phyloP scores from a whole-genome alignment of 2,329 filamentous ascomycete genomes.

The Claviceps fusiformis region DNA sequence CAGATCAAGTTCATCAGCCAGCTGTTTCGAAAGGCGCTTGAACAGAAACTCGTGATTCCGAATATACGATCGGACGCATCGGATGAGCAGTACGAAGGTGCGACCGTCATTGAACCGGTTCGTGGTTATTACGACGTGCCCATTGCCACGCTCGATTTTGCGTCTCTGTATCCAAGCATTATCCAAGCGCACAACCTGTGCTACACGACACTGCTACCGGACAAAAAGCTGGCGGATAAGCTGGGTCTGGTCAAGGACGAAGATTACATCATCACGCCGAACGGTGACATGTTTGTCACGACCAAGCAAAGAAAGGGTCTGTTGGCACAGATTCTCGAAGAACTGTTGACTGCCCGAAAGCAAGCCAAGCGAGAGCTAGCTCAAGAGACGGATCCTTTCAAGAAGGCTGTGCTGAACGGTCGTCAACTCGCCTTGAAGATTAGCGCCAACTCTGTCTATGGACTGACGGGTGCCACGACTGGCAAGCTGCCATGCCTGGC shows the following conservation, averaged over 20 bases:
- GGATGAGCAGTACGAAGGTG: slow-evolving; percentile 92
- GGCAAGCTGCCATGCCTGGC: slow-evolving; percentile 90
- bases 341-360: slow-evolving; percentile 82
- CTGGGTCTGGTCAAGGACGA: slow-evolving; percentile 71
- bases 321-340: slow-evolving; percentile 88
- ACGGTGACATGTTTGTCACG: slow-evolving; percentile 87
- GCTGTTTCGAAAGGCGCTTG: slow-evolving; percentile 83
- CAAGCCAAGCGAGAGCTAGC: slow-evolving; percentile 84
- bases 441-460: slow-evolving; percentile 96
- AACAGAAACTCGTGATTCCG: slow-evolving; percentile 88
- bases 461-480: slow-evolving; percentile 87
- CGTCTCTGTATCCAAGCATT: slow-evolving; percentile 94
- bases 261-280: slow-evolving; percentile 93
- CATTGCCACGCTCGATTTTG: slow-evolving; percentile 95
- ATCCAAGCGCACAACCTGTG: slow-evolving; percentile 98
- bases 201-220: slow-evolving; percentile 71
- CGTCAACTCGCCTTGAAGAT: slow-evolving; percentile 91
- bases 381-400: slow-evolving; percentile 85
- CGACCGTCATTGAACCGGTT: slow-evolving; percentile 91
- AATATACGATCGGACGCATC: slow-evolving; percentile 58
- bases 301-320: slow-evolving; percentile 80
- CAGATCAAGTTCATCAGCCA: slow-evolving; percentile 98
- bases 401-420: slow-evolving; percentile 94
- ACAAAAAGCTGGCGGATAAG: slow-evolving; percentile 59
- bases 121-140: slow-evolving; percentile 91